Conservation (phyloP, 2,329 filamentous ascomycete genomes). For the Fusarium brachygibbosum region DNA sequence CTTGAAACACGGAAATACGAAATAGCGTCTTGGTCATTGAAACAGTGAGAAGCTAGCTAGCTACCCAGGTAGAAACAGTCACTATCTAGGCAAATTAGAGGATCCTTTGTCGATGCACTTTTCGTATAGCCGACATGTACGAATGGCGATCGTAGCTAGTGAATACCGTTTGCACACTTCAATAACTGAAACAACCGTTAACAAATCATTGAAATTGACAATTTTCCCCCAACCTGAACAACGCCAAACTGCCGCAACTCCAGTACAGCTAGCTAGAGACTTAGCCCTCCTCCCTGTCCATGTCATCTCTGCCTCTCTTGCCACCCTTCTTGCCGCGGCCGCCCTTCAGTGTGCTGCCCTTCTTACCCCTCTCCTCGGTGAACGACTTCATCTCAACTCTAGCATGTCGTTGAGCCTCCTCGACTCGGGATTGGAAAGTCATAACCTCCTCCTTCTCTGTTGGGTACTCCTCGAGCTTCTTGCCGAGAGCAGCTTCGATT, state of each 20-base stretch:
- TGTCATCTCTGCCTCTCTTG: constrained; percentile 66
- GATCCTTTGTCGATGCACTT: constrained; percentile 2
- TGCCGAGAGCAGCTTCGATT: constrained; percentile 86
- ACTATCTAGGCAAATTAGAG: constrained; percentile 2
- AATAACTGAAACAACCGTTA: constrained; percentile 11
- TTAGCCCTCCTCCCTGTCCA: constrained; percentile 82
- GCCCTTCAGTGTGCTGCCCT: constrained; percentile 58
- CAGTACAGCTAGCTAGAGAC: constrained; percentile 12
- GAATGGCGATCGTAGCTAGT: not conserved
- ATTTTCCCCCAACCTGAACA: constrained; percentile 27
- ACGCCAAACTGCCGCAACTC: constrained; percentile 33
- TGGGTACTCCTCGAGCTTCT: constrained; percentile 78
- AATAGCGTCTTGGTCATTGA: not conserved
- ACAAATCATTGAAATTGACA: constrained; percentile 25
- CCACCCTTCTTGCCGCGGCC: constrained; percentile 61
- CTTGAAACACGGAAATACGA: not conserved
- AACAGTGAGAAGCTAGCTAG: constrained; percentile 5
- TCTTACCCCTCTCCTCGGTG: constrained; percentile 75
- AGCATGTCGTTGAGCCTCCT: constrained; percentile 85
- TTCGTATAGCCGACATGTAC: not conserved
- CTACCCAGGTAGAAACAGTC: not conserved
- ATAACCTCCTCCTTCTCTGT: constrained; percentile 86
- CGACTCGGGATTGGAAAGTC: constrained; percentile 81
- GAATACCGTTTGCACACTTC: not conserved
- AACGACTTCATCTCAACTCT: constrained; percentile 85